phyloP scores from a whole-genome alignment of 768 basidiomycete genomes.

The Suillus decipiens region DNA sequence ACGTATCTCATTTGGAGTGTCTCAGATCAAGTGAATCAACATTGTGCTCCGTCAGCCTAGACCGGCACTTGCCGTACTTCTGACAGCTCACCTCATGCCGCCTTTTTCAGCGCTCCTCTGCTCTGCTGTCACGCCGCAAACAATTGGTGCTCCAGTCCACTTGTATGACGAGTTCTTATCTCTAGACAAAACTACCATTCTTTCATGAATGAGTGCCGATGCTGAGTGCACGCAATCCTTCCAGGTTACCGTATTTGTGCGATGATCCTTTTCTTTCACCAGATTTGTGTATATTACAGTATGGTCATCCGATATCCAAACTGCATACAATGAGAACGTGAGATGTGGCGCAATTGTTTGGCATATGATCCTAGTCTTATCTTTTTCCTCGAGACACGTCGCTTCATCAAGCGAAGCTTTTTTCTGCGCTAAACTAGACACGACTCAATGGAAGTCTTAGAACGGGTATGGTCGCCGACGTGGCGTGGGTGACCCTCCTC shows the following conservation, averaged over 20 bases:
- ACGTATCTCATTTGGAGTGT: slow-evolving; percentile 21
- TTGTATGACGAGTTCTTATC: neutral
- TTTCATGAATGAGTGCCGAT: neutral
- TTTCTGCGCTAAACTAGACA: neutral
- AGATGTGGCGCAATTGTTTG: neutral
- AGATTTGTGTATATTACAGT: slow-evolving; percentile 1
- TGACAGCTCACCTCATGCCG: neutral
- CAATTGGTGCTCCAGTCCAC: too few species aligned
- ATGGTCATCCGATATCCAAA: neutral
- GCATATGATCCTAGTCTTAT: slow-evolving; percentile 5
- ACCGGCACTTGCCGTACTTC: neutral
- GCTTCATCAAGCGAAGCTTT: slow-evolving; percentile 5
- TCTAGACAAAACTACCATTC: neutral
- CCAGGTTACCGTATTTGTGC: neutral
- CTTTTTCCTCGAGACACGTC: neutral
- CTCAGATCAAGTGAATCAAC: too few species aligned
- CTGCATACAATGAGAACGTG: neutral
- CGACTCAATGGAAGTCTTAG: neutral
- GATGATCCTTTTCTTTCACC: neutral
- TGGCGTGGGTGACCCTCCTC: neutral
- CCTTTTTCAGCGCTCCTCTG: neutral
- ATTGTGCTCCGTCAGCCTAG: neutral
- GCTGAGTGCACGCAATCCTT: neutral
- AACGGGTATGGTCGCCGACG: neutral
- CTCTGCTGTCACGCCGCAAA: neutral